These are phyloP conservation scores for Tuctoria greenei DNA, from an alignment of 176 grass and related monocot species.

Conservation along the genomic window DNA sequence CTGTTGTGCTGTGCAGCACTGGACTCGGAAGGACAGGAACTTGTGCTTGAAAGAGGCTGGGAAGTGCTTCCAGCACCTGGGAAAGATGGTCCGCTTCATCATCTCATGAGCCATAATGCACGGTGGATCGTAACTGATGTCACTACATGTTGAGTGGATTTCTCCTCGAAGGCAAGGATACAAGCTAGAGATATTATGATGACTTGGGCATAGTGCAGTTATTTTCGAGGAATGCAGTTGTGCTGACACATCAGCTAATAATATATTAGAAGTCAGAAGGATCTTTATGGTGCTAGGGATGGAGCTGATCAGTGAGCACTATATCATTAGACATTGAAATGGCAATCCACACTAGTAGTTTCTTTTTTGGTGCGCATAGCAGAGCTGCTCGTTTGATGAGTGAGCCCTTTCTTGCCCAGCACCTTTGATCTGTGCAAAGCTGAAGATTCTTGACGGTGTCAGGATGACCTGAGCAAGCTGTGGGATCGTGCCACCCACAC, in stretches of 20 bases:
- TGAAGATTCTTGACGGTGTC: slow-evolving; percentile 10
- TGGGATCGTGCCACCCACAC: slow-evolving; percentile 17
- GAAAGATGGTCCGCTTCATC: slow-evolving; percentile 74
- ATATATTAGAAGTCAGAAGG: neutral
- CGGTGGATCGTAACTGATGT: slow-evolving; percentile 3
- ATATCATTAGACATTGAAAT: slow-evolving; percentile 1
- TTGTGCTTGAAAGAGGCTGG: slow-evolving; percentile 73
- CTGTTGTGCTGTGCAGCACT: slow-evolving; percentile 55
- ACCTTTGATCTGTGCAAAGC: neutral
- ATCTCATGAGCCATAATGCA: slow-evolving; percentile 39
- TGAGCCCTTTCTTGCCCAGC: slow-evolving; percentile 10
- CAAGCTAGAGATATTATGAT: slow-evolving; percentile 17
- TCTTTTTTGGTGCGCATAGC: slow-evolving; percentile 32
- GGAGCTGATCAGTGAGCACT: slow-evolving; percentile 20
- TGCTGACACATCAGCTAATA: neutral
- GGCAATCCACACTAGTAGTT: neutral
- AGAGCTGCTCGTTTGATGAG: neutral
- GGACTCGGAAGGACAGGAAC: slow-evolving; percentile 84
- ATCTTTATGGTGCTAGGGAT: neutral
- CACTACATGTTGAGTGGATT: neutral
- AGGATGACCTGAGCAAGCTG: slow-evolving; percentile 19
- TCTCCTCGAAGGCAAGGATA: slow-evolving; percentile 7
- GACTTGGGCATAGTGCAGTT: slow-evolving; percentile 19
- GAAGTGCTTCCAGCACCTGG: slow-evolving; percentile 76
- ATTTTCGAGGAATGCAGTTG: neutral